Conservation (phyloP, 805 yeast genomes). For the Teunomyces gatunensis region DNA sequence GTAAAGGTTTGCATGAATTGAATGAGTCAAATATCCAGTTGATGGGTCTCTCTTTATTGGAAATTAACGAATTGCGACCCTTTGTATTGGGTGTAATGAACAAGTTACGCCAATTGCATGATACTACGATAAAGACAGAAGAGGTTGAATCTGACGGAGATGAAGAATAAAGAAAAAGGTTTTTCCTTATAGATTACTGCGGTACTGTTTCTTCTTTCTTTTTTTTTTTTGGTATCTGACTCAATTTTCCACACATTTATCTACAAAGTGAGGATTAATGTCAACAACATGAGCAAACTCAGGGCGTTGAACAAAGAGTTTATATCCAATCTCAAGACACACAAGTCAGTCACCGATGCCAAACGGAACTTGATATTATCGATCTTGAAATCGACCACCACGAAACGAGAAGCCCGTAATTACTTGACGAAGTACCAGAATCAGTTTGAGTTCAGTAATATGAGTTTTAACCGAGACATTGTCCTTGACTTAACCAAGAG, state of each 20-base stretch:
- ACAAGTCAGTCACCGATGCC: constrained; percentile 38
- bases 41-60: constrained; percentile 79
- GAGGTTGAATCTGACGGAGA: constrained; percentile 11
- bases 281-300: constrained; percentile 25
- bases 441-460: constrained; percentile 31
- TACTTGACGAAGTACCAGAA: constrained; percentile 70
- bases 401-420: constrained; percentile 86
- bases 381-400: constrained; percentile 84
- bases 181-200: background rate
- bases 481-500: constrained; percentile 12
- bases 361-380: constrained; percentile 75
- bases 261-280: background rate
- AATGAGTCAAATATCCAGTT: constrained; percentile 82
- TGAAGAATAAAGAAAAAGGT: constrained; percentile 5
- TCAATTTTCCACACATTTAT: background rate
- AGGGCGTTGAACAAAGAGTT: constrained; percentile 28
- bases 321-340: constrained; percentile 36
- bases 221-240: background rate
- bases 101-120: constrained; percentile 58
- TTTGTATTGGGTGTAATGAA: constrained; percentile 80
- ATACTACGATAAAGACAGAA: constrained; percentile 12
- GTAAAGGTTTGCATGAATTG: constrained; percentile 72
- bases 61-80: constrained; percentile 85
- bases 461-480: background rate
- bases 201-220: background rate